Conservation (phyloP, 1,284 basidiomycete genomes). For the Pseudozyma sp. region DNA sequence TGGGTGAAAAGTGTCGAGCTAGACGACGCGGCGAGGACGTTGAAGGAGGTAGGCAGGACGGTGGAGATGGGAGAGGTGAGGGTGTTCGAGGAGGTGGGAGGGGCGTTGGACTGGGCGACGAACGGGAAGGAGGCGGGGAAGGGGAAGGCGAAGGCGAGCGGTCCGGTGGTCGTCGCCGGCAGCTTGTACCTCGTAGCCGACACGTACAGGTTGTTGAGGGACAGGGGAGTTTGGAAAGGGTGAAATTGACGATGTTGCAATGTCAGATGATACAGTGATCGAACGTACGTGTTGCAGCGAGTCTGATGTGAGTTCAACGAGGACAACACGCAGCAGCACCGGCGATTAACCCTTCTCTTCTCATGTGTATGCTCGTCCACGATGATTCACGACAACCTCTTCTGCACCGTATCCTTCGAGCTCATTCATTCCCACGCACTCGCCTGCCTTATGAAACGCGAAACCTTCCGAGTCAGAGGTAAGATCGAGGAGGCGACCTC, state of each 20-base stretch:
- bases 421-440: too few relatives aligned
- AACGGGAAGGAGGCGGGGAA: background rate
- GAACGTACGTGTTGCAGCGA: too few relatives aligned
- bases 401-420: too few relatives aligned
- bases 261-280: background rate
- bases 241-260: background rate
- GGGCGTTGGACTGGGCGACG: slow-evolving; percentile 46
- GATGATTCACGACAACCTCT: too few relatives aligned
- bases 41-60: slow-evolving; percentile 7
- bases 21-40: slow-evolving; percentile 8
- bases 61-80: slow-evolving; percentile 28
- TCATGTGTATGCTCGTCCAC: too few relatives aligned
- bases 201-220: slow-evolving; percentile 42
- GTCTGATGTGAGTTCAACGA: too few relatives aligned
- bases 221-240: slow-evolving; percentile 6
- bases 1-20: slow-evolving; percentile 56
- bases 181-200: slow-evolving; percentile 66
- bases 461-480: too few relatives aligned
- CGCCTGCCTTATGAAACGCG: too few relatives aligned
- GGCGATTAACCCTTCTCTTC: too few relatives aligned
- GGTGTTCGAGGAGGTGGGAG: slow-evolving; percentile 16
- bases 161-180: slow-evolving; percentile 57
- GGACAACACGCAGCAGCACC: too few relatives aligned
- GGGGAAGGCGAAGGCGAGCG: too few relatives aligned
- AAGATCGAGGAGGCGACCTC: too few relatives aligned